These are phyloP conservation scores for Saccharomyces hybrid DNA, from an alignment of 1,139 yeast species.

Conservation along the genomic window DNA sequence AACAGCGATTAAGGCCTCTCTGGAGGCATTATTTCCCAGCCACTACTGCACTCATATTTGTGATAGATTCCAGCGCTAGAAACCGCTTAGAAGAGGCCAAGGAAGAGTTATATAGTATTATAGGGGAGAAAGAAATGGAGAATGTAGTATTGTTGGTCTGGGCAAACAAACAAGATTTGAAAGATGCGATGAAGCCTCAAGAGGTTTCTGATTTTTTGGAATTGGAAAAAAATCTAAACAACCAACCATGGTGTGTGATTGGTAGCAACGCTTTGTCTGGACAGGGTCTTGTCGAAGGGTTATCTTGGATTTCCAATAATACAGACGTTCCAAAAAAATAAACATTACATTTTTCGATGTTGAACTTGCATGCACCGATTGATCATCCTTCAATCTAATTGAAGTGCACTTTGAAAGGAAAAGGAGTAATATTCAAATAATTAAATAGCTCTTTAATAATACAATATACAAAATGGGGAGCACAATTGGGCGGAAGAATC, in stretches of 20 bases:
- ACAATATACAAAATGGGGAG: neutral
- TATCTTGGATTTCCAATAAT: constrained; percentile 67
- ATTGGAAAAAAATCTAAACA: constrained; percentile 43
- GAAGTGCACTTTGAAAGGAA: neutral
- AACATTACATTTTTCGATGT: neutral
- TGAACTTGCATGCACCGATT: neutral
- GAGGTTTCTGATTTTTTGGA: constrained; percentile 56
- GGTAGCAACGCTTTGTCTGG: constrained; percentile 73
- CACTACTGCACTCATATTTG: constrained; percentile 88
- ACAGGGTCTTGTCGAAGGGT: constrained; percentile 65
- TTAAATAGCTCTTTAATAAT: neutral
- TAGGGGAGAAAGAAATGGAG: constrained; percentile 62
- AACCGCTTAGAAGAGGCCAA: constrained; percentile 72
- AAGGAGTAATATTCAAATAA: neutral
- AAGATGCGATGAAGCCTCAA: constrained; percentile 55
- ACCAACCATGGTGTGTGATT: constrained; percentile 66
- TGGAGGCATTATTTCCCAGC: constrained; percentile 97
- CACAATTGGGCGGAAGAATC: too few species aligned
- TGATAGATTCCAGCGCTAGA: constrained; percentile 76
- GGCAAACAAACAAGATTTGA: constrained; percentile 84
- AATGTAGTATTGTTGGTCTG: constrained; percentile 73
- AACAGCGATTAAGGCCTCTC: constrained; percentile 78
- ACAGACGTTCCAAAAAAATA: constrained; percentile 34
- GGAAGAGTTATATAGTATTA: constrained; percentile 67
- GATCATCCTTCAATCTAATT: neutral